Percentiles rank a stretch among this genome's conserved stretches.
These are phyloP conservation scores for Dipodascus albidus DNA, from an alignment of 805 yeast genomes.

Conservation along the genomic window DNA sequence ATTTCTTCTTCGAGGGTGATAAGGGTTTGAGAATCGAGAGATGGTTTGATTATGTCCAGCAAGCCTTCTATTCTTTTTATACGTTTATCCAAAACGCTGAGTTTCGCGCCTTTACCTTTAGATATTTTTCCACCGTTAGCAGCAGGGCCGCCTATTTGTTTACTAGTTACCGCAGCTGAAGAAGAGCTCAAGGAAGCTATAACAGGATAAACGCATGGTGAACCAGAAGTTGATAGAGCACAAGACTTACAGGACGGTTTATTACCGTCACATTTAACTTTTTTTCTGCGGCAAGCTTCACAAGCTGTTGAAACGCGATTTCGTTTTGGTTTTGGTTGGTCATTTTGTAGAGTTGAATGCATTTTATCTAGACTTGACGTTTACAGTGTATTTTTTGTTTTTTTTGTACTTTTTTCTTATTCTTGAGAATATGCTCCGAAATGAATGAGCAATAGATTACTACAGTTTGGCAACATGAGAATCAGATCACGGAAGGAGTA, in stretches of 20 bases:
- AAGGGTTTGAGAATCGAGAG: not conserved
- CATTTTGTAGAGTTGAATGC: not conserved
- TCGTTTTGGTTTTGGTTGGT: constrained; percentile 6
- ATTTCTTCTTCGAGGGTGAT: not conserved
- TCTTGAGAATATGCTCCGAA: too few species aligned
- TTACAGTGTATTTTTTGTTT: too few species aligned
- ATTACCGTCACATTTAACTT: constrained; percentile 60
- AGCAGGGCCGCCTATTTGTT: not conserved
- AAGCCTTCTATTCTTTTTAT: not conserved
- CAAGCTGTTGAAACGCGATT: constrained; percentile 75
- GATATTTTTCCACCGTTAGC: not conserved
- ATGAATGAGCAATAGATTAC: too few species aligned
- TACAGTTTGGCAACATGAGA: too few species aligned
- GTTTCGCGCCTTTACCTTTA: not conserved
- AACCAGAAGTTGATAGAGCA: constrained; percentile 61
- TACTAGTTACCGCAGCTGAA: not conserved
- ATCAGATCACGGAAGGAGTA: not conserved
- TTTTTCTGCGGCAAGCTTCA: constrained; percentile 72
- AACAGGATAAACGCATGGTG: constrained; percentile 31
- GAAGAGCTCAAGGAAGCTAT: constrained; percentile 4
- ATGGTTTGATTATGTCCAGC: not conserved
- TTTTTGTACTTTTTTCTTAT: too few species aligned
- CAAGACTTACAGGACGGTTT: constrained; percentile 62
- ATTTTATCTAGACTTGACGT: not conserved
- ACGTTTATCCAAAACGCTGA: not conserved